A percentile compares a stretch with the other conserved stretches of the same genome.
These are phyloP conservation scores for Takashimella tepidaria DNA, from an alignment of 1,284 basidiomycete species.

Conservation along the genomic window DNA sequence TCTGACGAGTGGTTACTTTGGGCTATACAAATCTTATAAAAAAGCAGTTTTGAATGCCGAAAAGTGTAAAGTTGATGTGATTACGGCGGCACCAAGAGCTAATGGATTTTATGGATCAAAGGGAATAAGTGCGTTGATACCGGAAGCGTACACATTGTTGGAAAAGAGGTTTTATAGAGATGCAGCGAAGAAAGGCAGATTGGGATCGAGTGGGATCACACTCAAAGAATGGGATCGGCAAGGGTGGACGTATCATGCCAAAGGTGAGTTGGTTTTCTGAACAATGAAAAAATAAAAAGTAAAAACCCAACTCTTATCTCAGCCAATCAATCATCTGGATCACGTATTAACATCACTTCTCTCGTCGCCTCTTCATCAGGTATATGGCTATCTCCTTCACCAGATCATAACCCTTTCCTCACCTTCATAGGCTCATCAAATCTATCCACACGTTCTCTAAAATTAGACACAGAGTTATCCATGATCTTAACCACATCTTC, in stretches of 20 bases:
- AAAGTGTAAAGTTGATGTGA: slow-evolving; percentile 63
- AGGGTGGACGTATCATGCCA: slow-evolving; percentile 99
- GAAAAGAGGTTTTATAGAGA: slow-evolving; percentile 78
- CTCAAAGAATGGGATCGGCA: slow-evolving; percentile 79
- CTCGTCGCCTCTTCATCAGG: slow-evolving; percentile 51
- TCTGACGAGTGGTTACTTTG: slow-evolving; percentile 94
- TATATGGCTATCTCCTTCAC: slow-evolving; percentile 66
- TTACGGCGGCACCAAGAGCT: slow-evolving; percentile 83
- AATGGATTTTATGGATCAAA: slow-evolving; percentile 91
- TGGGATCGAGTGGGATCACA: slow-evolving; percentile 54
- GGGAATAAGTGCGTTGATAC: slow-evolving; percentile 86
- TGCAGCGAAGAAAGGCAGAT: slow-evolving; percentile 54
- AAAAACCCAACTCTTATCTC: no score
- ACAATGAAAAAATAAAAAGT: no score
- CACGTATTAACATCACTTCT: no score
- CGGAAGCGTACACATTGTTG: slow-evolving; percentile 87
- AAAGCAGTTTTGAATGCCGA: slow-evolving; percentile 59
- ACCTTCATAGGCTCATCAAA: slow-evolving; percentile 96
- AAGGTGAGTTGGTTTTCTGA: slow-evolving; percentile 64
- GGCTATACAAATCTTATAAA: slow-evolving; percentile 77
- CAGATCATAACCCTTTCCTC: slow-evolving; percentile 54
- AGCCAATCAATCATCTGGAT: no score
- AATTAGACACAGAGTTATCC: slow-evolving; percentile 88
- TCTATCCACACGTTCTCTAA: slow-evolving; percentile 83
- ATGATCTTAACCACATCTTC: slow-evolving; percentile 73